Conservation (phyloP, 192 early-diverging fungal species). For the Linnemannia hyalina region DNA sequence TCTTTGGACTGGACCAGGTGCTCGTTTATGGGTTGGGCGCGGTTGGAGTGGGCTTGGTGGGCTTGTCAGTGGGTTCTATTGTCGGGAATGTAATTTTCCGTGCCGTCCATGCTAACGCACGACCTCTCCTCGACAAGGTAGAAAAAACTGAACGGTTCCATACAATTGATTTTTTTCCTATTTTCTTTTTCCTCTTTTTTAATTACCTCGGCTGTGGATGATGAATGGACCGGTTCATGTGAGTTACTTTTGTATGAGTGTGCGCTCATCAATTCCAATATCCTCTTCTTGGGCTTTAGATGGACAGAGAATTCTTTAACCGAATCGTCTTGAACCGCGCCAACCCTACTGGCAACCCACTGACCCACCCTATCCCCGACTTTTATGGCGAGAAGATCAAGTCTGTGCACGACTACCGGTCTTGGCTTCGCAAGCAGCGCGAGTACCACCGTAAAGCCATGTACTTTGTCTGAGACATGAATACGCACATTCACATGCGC, state of each 20-base stretch:
- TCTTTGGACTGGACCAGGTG: constrained; percentile 78
- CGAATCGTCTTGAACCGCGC: constrained; percentile 77
- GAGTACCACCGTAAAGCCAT: constrained; percentile 77
- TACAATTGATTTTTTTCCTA: neutral
- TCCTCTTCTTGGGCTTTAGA: constrained; percentile 13
- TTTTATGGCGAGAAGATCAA: constrained; percentile 95
- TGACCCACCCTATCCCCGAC: constrained; percentile 86
- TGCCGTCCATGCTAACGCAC: constrained; percentile 59
- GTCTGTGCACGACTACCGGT: constrained; percentile 82
- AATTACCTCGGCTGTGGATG: neutral
- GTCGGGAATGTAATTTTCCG: constrained; percentile 73
- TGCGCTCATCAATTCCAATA: neutral
- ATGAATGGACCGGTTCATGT: neutral
- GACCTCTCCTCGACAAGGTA: constrained; percentile 63
- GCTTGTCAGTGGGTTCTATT: constrained; percentile 73
- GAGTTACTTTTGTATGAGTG: neutral
- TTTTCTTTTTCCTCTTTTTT: neutral
- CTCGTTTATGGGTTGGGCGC: constrained; percentile 68
- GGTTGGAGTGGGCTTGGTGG: constrained; percentile 66
- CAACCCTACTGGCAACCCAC: constrained; percentile 73
- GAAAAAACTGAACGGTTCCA: neutral
- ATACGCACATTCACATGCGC: neutral
- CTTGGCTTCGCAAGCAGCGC: constrained; percentile 90
- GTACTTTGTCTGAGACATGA: constrained; percentile 62
- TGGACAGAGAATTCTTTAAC: constrained; percentile 72